Evolutionary conservation across 2,329 filamentous ascomycete genomes (phyloP).

Genomic region (Acrocalymma vagum): DNA sequence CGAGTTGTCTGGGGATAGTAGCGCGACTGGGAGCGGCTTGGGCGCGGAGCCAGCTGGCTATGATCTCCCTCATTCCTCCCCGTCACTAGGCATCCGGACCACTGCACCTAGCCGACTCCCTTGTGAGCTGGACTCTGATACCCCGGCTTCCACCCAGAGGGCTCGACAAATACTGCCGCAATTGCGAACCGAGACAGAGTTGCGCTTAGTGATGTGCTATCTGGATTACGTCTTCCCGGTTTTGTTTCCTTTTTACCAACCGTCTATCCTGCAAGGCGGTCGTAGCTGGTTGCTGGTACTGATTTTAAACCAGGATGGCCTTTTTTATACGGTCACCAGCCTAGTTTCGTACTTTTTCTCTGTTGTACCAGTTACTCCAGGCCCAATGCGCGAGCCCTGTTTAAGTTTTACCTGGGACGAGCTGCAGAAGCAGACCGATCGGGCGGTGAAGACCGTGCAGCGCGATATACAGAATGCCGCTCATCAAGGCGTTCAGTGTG

Average conservation of each 20-base stretch:
- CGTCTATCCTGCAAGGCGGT: slow-evolving; percentile 64
- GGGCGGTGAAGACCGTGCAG: slow-evolving; percentile 5
- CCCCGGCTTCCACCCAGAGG: slow-evolving; percentile 58
- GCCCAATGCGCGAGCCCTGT: slow-evolving; percentile 1
- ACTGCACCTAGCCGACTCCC: slow-evolving; percentile 8
- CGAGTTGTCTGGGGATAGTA: too few relatives aligned
- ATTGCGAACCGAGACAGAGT: too few relatives aligned
- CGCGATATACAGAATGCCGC: slow-evolving; percentile 1
- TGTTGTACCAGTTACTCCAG: slow-evolving; percentile 5
- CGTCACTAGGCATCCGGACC: too few relatives aligned
- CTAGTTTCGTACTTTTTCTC: slow-evolving; percentile 12
- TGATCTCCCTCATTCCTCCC: too few relatives aligned
- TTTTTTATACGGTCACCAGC: slow-evolving; percentile 21
- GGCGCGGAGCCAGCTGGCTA: neutral
- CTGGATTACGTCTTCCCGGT: slow-evolving; percentile 70
- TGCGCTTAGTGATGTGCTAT: too few relatives aligned
- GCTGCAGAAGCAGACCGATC: slow-evolving; percentile 5
- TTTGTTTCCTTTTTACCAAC: slow-evolving; percentile 70
- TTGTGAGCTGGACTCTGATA: slow-evolving; percentile 68
- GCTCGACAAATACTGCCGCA: too few relatives aligned
- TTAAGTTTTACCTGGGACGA: neutral
- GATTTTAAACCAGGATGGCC: slow-evolving; percentile 61
- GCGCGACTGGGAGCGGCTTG: neutral
- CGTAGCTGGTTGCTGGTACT: slow-evolving; percentile 68
- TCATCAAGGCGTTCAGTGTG: neutral